Conservation (phyloP, 257 asterid genomes). For the Solanum bulbocastanum region DNA sequence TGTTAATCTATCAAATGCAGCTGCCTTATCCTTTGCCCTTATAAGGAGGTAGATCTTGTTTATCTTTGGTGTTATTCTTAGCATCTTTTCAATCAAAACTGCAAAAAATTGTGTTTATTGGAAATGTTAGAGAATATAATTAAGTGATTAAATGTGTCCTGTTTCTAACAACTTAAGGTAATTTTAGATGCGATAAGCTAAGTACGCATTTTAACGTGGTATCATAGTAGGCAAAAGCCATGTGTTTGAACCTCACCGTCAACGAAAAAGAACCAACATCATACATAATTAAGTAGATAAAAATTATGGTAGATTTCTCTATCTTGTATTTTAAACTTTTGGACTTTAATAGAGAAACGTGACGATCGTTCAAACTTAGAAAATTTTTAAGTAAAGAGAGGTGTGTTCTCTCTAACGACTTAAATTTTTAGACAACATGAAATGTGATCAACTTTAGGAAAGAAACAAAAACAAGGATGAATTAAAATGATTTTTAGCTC, state of each 20-base stretch:
- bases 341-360: not conserved
- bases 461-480: not conserved
- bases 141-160: accelerated
- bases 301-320: too few relatives aligned
- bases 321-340: too few relatives aligned
- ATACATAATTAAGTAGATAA: not conserved
- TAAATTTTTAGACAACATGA: too few relatives aligned
- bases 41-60: not conserved
- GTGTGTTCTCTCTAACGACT: too few relatives aligned
- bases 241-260: not conserved
- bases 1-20: not conserved
- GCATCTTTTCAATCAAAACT: not conserved
- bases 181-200: not conserved
- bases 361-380: not conserved
- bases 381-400: not conserved
- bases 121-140: not conserved
- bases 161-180: not conserved
- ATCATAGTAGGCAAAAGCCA: not conserved
- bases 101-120: not conserved
- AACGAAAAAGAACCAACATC: not conserved
- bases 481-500: not conserved
- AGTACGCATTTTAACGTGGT: not conserved
- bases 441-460: not conserved
- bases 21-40: not conserved
- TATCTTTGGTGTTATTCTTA: not conserved